Base-by-base conservation (phyloP, 768 basidiomycete species). In the Amanita rimosa region DNA sequence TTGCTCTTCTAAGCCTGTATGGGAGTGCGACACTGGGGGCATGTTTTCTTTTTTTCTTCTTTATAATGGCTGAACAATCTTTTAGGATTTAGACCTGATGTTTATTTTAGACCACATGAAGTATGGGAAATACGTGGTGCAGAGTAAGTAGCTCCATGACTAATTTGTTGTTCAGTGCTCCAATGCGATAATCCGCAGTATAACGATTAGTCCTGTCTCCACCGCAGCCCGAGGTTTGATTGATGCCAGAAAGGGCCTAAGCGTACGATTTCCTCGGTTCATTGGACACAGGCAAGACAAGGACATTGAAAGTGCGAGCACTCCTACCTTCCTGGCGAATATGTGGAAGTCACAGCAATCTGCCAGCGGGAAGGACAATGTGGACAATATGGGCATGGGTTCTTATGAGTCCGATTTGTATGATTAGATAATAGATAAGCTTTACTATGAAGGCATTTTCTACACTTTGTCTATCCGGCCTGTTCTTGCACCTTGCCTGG, bases 101-200 rank as follows among this genome's bases (percentile, higher is more conserved):
- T 84, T 33, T 87, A 80, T 60, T 85, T 87, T 59, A 73, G 71
- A 54, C 84, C 85, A 16, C 66, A 67, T 49, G 79, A 86, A 59
- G 87, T 92, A 13, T 96, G 93, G 93, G 92, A 96, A 66, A 85
- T 95, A 50, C 75, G 79, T 22, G 81, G 83, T 34, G 83, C 85
- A 51, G 81, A 85, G 83, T 78, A 54, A 61, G 71, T 60, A 44
- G 26, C 19, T 24, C 35, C 19, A 49, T 6, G 26, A 24, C 43
- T 33, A 8, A 36, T 24, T 50, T 44, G 31, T 33, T 45, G 27
- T 44, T 7, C 2, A n/a, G 11, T 6, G 21, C 24, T 56, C 56
- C 52, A 44, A 55, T 44, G 17, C 27, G 13, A 33, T 51, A 46
- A 26, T 51, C 54, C 35, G 10, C 44, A 87, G 84, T 58, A 75